These are phyloP conservation scores for Micractinium sp. DNA, from an alignment of 139 green algal genomes.

Conservation along the genomic window DNA sequence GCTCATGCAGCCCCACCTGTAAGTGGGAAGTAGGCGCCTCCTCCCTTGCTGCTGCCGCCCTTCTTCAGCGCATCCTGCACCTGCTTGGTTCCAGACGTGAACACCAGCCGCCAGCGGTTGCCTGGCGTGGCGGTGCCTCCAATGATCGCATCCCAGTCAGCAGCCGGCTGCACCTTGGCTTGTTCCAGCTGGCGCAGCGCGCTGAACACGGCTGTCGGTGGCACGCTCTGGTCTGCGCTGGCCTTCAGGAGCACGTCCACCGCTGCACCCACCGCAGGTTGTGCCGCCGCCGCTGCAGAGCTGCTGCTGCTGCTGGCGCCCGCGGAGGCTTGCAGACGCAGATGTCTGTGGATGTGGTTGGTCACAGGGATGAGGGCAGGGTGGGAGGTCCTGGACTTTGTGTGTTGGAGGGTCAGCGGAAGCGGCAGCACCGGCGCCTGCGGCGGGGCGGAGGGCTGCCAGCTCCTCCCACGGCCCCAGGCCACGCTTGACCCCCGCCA, in stretches of 20 bases:
- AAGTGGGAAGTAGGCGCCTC: constrained; percentile 56
- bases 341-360: neutral
- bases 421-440: too few species aligned
- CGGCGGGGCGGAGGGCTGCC: too few species aligned
- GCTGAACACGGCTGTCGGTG: constrained; percentile 29
- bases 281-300: neutral
- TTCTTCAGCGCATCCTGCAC: constrained; percentile 38
- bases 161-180: constrained; percentile 34
- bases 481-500: neutral
- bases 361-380: neutral
- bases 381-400: too few species aligned
- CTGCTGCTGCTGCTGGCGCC: neutral
- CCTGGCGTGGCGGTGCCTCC: constrained; percentile 40
- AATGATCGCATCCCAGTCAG: constrained; percentile 13
- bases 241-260: constrained; percentile 21
- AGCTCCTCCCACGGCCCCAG: neutral
- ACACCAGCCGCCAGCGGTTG: constrained; percentile 55
- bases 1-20: neutral
- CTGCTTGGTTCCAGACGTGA: constrained; percentile 46
- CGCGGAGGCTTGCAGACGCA: neutral
- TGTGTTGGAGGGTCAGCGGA: neutral
- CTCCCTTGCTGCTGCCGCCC: constrained; percentile 39
- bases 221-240: constrained; percentile 1
- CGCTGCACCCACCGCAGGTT: neutral
- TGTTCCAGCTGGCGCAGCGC: constrained; percentile 42